Percentiles rank a stretch among this genome's conserved stretches.
These are phyloP conservation scores for Schwanniomyces occidentalis DNA, from an alignment of 805 yeast species.

Conservation along the genomic window DNA sequence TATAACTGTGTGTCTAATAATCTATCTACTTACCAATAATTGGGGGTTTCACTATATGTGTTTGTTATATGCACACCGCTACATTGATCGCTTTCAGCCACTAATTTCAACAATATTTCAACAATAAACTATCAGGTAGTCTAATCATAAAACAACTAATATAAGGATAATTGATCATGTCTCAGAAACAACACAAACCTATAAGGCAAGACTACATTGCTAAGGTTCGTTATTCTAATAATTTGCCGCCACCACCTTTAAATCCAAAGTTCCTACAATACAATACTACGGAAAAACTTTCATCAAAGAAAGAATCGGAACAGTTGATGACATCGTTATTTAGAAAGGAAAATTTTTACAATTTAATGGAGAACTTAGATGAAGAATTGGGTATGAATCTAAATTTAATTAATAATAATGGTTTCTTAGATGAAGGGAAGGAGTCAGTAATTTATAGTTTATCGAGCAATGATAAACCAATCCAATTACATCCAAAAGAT, in stretches of 20 bases:
- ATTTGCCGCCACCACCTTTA: conserved; percentile 89
- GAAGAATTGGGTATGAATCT: conserved; percentile 74
- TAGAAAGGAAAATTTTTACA: conserved; percentile 69
- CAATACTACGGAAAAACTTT: conserved; percentile 34
- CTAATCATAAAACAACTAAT: too few relatives aligned
- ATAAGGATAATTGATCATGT: conserved; percentile 17
- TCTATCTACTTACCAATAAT: too few relatives aligned
- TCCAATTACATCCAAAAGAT: conserved; percentile 75
- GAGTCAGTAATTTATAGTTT: conserved; percentile 40
- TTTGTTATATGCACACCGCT: too few relatives aligned
- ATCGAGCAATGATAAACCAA: conserved; percentile 22
- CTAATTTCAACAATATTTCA: too few relatives aligned
- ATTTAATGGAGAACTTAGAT: conserved; percentile 56
- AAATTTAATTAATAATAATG: conserved; percentile 66
- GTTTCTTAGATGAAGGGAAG: conserved; percentile 64
- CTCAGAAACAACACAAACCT: conserved; percentile 29
- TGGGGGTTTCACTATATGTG: too few relatives aligned
- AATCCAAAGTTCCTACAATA: conserved; percentile 81
- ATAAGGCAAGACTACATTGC: conserved; percentile 78
- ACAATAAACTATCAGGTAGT: too few relatives aligned
- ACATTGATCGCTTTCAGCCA: too few relatives aligned
- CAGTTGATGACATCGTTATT: conserved; percentile 69
- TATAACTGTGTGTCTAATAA: too few relatives aligned
- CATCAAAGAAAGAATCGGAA: conserved; percentile 39
- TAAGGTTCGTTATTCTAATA: conserved; percentile 78